Percentiles rank a stretch among this genome's conserved stretches.
Evolutionary conservation across 2,329 filamentous ascomycete genomes (phyloP).

Genomic region (Aspergillus fijiensis): DNA sequence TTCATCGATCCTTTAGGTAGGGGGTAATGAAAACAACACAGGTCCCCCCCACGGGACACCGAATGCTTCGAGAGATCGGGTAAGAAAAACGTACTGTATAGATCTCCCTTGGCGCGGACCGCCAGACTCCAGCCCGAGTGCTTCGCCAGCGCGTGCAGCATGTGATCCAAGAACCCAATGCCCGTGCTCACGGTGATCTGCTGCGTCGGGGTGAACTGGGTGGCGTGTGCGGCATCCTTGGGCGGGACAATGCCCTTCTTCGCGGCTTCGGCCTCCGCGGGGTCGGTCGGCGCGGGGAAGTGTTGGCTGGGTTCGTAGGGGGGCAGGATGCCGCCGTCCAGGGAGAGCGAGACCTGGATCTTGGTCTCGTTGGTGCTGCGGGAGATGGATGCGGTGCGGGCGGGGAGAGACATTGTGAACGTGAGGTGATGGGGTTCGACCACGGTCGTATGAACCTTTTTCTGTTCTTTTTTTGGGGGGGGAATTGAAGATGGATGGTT

Average conservation of each 20-base stretch:
- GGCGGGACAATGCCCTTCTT: conserved; percentile 44
- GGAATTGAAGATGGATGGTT: not conserved
- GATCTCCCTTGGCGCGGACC: conserved; percentile 79
- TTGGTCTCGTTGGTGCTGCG: conserved; percentile 98
- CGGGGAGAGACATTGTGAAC: conserved; percentile 36
- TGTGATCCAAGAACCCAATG: conserved; percentile 97
- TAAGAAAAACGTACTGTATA: conserved; percentile 65
- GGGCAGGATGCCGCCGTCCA: conserved; percentile 75
- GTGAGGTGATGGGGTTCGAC: conserved; percentile 1
- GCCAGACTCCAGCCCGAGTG: conserved; percentile 91
- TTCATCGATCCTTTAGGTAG: too few relatives aligned
- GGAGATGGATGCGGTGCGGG: conserved; percentile 75
- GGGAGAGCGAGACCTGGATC: conserved; percentile 86
- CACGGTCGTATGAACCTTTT: not conserved
- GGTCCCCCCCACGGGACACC: too few relatives aligned
- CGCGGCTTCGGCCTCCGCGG: conserved; percentile 49
- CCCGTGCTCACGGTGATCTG: conserved; percentile 86
- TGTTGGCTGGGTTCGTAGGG: conserved; percentile 41
- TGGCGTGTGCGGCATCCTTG: conserved; percentile 66
- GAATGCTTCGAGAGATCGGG: not conserved
- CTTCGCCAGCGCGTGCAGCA: conserved; percentile 95
- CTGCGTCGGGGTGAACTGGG: conserved; percentile 80
- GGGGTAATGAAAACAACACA: too few relatives aligned
- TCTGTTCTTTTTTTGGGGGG: not conserved
- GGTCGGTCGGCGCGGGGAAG: conserved; percentile 65